Base-by-base conservation (phyloP, 2,329 filamentous ascomycete genomes). In the Penicillium oxalicum region DNA sequence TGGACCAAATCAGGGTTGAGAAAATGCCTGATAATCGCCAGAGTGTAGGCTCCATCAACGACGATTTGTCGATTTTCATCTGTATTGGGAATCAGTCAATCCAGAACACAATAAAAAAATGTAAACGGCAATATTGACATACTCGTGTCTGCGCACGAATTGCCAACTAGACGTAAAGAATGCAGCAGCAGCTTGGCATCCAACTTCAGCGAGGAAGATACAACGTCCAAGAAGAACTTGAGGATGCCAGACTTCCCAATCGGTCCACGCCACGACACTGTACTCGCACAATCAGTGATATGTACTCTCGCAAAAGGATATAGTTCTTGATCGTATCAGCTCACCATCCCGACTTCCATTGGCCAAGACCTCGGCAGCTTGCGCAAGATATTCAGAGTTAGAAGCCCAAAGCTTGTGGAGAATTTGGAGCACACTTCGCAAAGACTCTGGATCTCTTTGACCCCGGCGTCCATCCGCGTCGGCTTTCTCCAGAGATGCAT, bases 141-240 rank as follows among this genome's bases (percentile, higher is more conserved):
- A 71, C 69, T 63, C 36, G 66, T 72, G 52, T 74, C 72, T 33
- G 72, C 72, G 60, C 72, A 74, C 33, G 68, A 70, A 49, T 75
- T 75, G 4, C 71, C 72, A 48, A 73, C 60, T 12, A 75, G 48
- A 12, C 72, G 66, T 41, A 75, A 55, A 34, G 70, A 65, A 53
- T 73, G 70, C 12, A 70, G 60, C 43, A 74, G 46, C 8, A 71
- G 46, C 44, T 54, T 54, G 33, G 63, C 51, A 29, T 67, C 62
- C 27, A 62, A 50, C 6, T 53, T 55, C 8, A 62, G 56, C 25
- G 57, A 64, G 4, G 63, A 61, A n/a, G 68, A 59, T 48, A 70
- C 54, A 11, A 73, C 56, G 32, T 61, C 61, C 40, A 74, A 61
- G 45, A 73, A 73, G 48, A 74, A 73, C 9, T 67, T 60, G 38